Conservation (phyloP, 202 grass and related monocot genomes). For the Miscanthus sacchariflorus region DNA sequence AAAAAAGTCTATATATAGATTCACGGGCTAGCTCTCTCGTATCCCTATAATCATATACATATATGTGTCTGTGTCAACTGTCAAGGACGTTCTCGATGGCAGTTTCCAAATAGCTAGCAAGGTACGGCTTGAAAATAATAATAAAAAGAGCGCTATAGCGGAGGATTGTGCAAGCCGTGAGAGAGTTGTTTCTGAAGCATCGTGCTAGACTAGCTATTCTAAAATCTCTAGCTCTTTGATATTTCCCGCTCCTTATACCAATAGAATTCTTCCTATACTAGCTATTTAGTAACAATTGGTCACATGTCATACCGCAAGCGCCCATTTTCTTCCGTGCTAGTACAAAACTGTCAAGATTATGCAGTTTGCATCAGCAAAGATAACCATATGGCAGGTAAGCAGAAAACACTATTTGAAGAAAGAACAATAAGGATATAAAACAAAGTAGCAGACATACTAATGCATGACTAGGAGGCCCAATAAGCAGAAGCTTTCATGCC, state of each 20-base stretch:
- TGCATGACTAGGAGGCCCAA: neutral
- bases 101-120: no score
- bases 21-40: neutral
- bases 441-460: neutral
- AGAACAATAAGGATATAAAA: neutral
- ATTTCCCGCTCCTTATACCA: no score
- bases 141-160: no score
- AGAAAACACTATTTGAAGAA: neutral
- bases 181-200: no score
- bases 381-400: neutral
- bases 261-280: no score
- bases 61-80: neutral
- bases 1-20: no score
- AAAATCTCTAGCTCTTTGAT: no score
- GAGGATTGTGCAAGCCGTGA: no score
- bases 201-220: no score
- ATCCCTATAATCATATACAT: neutral
- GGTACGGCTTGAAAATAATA: no score
- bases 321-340: neutral
- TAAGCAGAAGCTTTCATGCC: neutral
- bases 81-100: no score
- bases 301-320: neutral
- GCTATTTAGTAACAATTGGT: no score
- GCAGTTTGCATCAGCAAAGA: neutral
- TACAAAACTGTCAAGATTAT: neutral